A percentile compares a stretch with the other conserved stretches of the same genome.
phyloP scores from a whole-genome alignment of 1,284 basidiomycete species.

The Trametes polyzona region DNA sequence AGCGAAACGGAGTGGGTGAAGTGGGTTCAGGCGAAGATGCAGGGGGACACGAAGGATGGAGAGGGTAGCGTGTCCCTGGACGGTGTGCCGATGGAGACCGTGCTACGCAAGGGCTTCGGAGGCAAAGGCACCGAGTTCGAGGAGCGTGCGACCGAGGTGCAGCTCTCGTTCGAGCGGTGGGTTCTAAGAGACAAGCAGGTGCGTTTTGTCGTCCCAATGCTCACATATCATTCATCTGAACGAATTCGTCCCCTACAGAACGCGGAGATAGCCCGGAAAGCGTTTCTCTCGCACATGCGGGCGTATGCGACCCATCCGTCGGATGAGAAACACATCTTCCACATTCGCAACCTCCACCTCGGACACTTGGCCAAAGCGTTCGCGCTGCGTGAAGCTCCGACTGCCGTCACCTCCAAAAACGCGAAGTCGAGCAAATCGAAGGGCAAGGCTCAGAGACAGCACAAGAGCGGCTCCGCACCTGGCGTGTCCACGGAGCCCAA shows the following conservation, averaged over 20 bases:
- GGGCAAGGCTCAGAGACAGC: constrained; percentile 12
- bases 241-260: constrained; percentile 60
- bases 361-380: constrained; percentile 98
- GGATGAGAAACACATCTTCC: constrained; percentile 95
- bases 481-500: constrained; percentile 24
- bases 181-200: constrained; percentile 79
- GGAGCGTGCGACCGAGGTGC: constrained; percentile 92
- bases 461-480: constrained; percentile 13
- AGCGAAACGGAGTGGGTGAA: constrained; percentile 88
- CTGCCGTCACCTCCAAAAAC: constrained; percentile 49
- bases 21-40: constrained; percentile 86
- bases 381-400: constrained; percentile 92
- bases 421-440: constrained; percentile 19
- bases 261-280: constrained; percentile 77
- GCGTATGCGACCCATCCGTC: constrained; percentile 98
- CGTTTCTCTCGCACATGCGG: constrained; percentile 90
- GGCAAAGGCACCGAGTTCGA: constrained; percentile 84
- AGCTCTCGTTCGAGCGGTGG: constrained; percentile 96
- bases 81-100: constrained; percentile 67
- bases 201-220: constrained; percentile 29
- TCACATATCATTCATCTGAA: background rate
- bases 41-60: constrained; percentile 42
- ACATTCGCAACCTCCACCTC: constrained; percentile 90
- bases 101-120: constrained; percentile 85
- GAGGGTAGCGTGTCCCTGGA: constrained; percentile 55